Percentiles rank a stretch among this genome's conserved stretches.
Evolutionary conservation across 257 asterid species (phyloP).

Genomic region (Rubia yunnanensis): DNA sequence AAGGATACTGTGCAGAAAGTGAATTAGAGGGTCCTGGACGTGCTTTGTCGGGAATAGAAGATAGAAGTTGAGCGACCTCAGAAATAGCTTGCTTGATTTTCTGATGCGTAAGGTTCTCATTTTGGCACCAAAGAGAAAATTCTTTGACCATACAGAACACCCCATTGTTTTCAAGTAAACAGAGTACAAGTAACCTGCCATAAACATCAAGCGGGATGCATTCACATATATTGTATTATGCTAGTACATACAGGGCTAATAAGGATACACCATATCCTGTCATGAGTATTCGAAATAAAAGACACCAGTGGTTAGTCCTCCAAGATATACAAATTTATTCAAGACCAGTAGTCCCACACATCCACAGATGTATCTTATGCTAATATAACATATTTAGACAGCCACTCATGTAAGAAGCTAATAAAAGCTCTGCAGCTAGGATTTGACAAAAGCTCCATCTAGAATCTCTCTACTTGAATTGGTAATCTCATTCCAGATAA

Average conservation of each 20-base stretch:
- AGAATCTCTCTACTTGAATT: background rate
- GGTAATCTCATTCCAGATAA: background rate
- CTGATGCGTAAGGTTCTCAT: conserved; percentile 42
- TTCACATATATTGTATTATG: background rate
- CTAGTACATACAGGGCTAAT: background rate
- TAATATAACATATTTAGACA: background rate
- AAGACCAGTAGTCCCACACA: background rate
- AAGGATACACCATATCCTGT: background rate
- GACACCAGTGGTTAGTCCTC: background rate
- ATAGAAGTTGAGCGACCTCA: conserved; percentile 55
- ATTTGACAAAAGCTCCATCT: background rate
- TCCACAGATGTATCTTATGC: background rate
- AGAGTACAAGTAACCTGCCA: conserved; percentile 61
- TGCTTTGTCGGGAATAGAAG: conserved; percentile 93
- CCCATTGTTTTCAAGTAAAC: conserved; percentile 71
- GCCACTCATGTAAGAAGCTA: background rate
- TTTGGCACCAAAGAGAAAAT: conserved; percentile 28
- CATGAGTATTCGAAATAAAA: background rate
- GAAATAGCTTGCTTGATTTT: conserved; percentile 47
- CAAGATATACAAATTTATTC: background rate
- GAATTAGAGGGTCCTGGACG: conserved; percentile 56
- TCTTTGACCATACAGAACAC: conserved; percentile 45
- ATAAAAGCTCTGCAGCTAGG: background rate
- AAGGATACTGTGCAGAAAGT: conserved; percentile 81
- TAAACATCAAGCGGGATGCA: conserved; percentile 13